Percentiles rank a stretch among this genome's conserved stretches.
Evolutionary conservation across 306 rosid genomes (phyloP).

Genomic region (Acacia crassicarpa): DNA sequence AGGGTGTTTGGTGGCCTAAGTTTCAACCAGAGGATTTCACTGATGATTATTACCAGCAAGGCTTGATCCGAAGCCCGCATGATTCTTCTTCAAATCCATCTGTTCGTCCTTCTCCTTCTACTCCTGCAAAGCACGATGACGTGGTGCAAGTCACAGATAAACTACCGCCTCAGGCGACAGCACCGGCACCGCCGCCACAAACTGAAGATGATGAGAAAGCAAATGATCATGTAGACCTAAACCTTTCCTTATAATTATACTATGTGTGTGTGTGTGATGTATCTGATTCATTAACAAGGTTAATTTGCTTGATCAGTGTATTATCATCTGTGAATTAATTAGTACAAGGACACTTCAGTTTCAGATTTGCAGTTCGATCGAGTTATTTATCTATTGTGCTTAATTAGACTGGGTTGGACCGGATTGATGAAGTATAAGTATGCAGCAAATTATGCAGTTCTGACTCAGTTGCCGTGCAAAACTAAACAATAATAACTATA

Average conservation of each 20-base stretch:
- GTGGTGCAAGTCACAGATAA: slow-evolving; percentile 3
- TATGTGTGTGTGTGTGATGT: not conserved
- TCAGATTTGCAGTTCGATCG: not conserved
- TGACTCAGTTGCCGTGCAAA: not conserved
- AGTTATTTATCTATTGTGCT: not conserved
- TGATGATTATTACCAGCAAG: slow-evolving; percentile 20
- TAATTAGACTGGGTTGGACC: not conserved
- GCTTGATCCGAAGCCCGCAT: not conserved
- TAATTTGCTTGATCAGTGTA: not conserved
- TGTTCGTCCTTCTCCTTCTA: slow-evolving; percentile 5
- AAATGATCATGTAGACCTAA: slow-evolving; percentile 51
- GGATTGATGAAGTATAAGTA: no score
- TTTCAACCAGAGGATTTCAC: slow-evolving; percentile 80
- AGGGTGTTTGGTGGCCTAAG: slow-evolving; percentile 60
- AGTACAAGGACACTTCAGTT: not conserved
- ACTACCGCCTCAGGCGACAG: slow-evolving; percentile 3
- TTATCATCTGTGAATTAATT: not conserved
- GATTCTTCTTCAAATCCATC: not conserved
- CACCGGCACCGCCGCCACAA: not conserved
- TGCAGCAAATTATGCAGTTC: not conserved
- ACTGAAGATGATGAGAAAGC: slow-evolving; percentile 35
- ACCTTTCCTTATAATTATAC: slow-evolving; percentile 57
- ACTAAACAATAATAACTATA: not conserved
- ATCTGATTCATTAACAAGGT: slow-evolving; percentile 1
- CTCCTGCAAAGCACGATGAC: slow-evolving; percentile 30